Percentiles rank a stretch among this genome's conserved stretches.
These are phyloP conservation scores for Quercus wislizeni DNA, from an alignment of 306 rosid genomes.

Conservation along the genomic window DNA sequence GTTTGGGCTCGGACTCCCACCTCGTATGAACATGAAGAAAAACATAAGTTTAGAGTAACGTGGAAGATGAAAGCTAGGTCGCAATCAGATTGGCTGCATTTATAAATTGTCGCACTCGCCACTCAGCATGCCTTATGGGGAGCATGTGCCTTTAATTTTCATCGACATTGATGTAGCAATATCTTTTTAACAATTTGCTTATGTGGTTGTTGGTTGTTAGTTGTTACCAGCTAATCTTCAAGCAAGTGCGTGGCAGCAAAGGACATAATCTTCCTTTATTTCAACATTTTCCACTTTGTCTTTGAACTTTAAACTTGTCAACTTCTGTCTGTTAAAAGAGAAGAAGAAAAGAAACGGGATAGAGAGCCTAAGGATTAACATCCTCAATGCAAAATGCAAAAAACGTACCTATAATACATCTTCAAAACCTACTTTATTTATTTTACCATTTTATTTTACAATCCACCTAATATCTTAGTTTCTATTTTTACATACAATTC, in stretches of 20 bases:
- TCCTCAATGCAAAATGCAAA: too few species aligned
- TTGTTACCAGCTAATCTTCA: background rate
- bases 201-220: background rate
- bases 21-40: background rate
- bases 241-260: background rate
- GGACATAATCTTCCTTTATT: background rate
- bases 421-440: too few species aligned
- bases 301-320: background rate
- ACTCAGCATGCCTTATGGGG: background rate
- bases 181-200: background rate
- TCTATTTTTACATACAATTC: too few species aligned
- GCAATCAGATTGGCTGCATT: background rate
- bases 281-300: background rate
- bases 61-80: background rate
- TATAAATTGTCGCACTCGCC: background rate
- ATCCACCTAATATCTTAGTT: too few species aligned
- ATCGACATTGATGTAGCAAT: background rate
- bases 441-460: too few species aligned
- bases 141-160: background rate
- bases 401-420: too few species aligned
- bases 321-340: background rate
- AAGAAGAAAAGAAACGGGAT: background rate
- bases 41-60: background rate
- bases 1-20: background rate
- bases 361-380: too few species aligned